phyloP scores from a whole-genome alignment of 2,329 filamentous ascomycete species.

The Zasmidium citrigriseum region DNA sequence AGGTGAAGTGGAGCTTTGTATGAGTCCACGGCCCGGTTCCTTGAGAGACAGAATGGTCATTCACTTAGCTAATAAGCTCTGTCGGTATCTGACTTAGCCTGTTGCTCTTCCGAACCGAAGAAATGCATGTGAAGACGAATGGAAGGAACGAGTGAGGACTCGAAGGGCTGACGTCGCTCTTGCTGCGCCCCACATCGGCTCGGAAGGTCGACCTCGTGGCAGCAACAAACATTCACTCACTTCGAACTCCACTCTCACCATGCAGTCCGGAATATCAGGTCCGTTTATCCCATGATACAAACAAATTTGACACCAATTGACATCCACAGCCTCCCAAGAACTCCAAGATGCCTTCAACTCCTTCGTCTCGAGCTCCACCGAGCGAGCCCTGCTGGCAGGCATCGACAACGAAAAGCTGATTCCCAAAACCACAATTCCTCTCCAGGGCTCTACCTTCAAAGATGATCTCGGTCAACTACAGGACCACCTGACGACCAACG shows the following conservation, averaged over 20 bases:
- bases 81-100: not conserved
- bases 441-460: constrained; percentile 57
- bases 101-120: not conserved
- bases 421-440: constrained; percentile 59
- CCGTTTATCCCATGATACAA: constrained; percentile 21
- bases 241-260: constrained; percentile 39
- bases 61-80: not conserved
- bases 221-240: not conserved
- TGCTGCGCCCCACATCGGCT: not conserved
- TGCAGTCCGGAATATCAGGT: constrained; percentile 82
- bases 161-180: not conserved
- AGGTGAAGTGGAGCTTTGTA: constrained; percentile 6
- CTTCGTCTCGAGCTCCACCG: constrained; percentile 61
- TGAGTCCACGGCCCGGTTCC: constrained; percentile 15
- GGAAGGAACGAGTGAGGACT: not conserved
- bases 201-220: not conserved
- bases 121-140: not conserved
- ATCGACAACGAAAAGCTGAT: constrained; percentile 70
- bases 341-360: constrained; percentile 72
- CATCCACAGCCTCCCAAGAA: constrained; percentile 69
- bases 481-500: constrained; percentile 64
- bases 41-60: not conserved
- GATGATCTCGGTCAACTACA: constrained; percentile 65
- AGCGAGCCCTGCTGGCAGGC: constrained; percentile 71
- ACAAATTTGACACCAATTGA: constrained; percentile 5